These are phyloP conservation scores for Sarocladiaceae sp. DNA, from an alignment of 2,329 filamentous ascomycete genomes.

Conservation along the genomic window DNA sequence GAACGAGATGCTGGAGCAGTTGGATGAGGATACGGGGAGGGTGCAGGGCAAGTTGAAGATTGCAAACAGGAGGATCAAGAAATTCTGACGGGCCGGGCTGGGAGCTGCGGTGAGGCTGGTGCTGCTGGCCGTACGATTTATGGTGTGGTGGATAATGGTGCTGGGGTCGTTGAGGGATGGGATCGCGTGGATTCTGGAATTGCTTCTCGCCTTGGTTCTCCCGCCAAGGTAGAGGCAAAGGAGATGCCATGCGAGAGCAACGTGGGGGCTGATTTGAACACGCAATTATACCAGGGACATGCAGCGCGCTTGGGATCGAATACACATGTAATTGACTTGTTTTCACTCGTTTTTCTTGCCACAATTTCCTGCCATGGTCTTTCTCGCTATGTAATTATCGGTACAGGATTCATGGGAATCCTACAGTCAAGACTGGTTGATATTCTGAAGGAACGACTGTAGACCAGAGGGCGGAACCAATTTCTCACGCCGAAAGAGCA, in stretches of 20 bases:
- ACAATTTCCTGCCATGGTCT: too few relatives aligned
- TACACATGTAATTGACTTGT: background rate
- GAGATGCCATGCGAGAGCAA: background rate
- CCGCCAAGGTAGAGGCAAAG: background rate
- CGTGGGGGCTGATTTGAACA: too few relatives aligned
- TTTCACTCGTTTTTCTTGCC: background rate
- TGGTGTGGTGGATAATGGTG: conserved; percentile 28
- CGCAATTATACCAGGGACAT: conserved; percentile 5
- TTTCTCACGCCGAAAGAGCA: too few relatives aligned
- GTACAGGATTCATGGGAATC: too few relatives aligned
- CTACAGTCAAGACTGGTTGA: too few relatives aligned
- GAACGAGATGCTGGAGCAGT: conserved; percentile 62
- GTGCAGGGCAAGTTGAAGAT: conserved; percentile 66
- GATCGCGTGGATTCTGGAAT: conserved; percentile 12
- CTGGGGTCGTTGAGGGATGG: conserved; percentile 17
- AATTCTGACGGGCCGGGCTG: conserved; percentile 47
- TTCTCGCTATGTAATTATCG: too few relatives aligned
- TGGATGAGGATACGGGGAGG: conserved; percentile 64
- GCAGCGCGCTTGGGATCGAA: background rate
- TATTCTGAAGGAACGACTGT: too few relatives aligned
- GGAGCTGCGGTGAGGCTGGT: conserved; percentile 21
- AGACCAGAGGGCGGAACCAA: too few relatives aligned
- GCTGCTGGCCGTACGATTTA: conserved; percentile 22
- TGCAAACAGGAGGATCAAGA: conserved; percentile 67
- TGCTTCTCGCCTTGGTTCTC: conserved; percentile 4